A percentile compares a stretch with the other conserved stretches of the same genome.
Evolutionary conservation across 768 basidiomycete genomes (phyloP).

Genomic region (Amanita rubescens): DNA sequence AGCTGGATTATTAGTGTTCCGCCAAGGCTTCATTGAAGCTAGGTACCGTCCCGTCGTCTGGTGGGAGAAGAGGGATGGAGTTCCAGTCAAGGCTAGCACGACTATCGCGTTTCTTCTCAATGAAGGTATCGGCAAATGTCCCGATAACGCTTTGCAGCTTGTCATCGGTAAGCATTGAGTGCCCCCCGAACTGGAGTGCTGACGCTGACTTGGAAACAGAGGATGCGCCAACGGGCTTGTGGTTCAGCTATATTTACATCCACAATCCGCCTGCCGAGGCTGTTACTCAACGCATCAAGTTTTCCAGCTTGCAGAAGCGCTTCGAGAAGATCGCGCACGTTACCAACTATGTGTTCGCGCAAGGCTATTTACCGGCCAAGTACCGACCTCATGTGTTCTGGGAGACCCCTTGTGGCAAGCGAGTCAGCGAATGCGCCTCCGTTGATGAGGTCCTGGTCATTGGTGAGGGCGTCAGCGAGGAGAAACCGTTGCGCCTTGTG

Average conservation of each 20-base stretch:
- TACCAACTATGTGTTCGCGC: slow-evolving; percentile 39
- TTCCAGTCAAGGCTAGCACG: slow-evolving; percentile 27
- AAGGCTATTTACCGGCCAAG: slow-evolving; percentile 29
- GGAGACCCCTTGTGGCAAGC: slow-evolving; percentile 30
- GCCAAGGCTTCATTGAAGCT: slow-evolving; percentile 39
- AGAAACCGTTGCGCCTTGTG: slow-evolving; percentile 27
- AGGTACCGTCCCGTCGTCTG: slow-evolving; percentile 33
- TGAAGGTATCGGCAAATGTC: slow-evolving; percentile 33
- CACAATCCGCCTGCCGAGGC: slow-evolving; percentile 23
- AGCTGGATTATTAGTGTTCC: slow-evolving; percentile 24
- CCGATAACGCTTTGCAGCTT: slow-evolving; percentile 37
- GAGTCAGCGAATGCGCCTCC: slow-evolving; percentile 18
- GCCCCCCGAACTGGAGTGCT: background rate
- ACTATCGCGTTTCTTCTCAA: slow-evolving; percentile 27
- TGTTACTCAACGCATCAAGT: slow-evolving; percentile 37
- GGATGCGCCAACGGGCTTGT: slow-evolving; percentile 31
- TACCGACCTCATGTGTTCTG: slow-evolving; percentile 33
- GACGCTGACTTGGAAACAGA: slow-evolving; percentile 18
- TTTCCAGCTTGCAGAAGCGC: slow-evolving; percentile 23
- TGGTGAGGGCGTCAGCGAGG: slow-evolving; percentile 28
- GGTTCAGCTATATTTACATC: slow-evolving; percentile 38
- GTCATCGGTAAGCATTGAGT: slow-evolving; percentile 34
- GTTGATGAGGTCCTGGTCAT: slow-evolving; percentile 21
- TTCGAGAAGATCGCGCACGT: slow-evolving; percentile 36
- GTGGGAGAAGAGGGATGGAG: slow-evolving; percentile 36